Conservation (phyloP, 495 filamentous ascomycete species). For the Rusavskia elegans region DNA sequence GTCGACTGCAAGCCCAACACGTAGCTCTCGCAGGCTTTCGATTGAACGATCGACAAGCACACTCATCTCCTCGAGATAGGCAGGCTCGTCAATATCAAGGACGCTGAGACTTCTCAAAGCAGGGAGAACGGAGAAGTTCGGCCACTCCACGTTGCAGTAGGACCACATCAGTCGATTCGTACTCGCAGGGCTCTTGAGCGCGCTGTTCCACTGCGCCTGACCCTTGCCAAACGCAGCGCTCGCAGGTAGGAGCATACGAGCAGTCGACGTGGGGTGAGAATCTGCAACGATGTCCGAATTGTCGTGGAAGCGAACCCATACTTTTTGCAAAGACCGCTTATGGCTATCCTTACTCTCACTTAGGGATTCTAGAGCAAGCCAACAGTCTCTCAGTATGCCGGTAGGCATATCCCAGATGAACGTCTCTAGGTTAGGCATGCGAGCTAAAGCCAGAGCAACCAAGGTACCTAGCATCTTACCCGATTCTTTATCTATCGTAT, state of each 20-base stretch:
- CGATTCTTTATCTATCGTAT: conserved; percentile 73
- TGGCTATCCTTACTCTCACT: conserved; percentile 42
- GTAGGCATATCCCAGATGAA: conserved; percentile 98
- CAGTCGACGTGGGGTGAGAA: no score
- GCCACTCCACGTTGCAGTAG: conserved; percentile 54
- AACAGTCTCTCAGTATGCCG: conserved; percentile 74
- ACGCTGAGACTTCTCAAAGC: conserved; percentile 68
- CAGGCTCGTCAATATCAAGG: conserved; percentile 75
- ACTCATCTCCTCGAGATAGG: conserved; percentile 81
- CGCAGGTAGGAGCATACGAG: no score
- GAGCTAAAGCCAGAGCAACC: conserved; percentile 68
- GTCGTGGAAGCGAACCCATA: conserved; percentile 89
- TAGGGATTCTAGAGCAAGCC: conserved; percentile 65
- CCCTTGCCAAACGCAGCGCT: no score
- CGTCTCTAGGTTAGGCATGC: conserved; percentile 79
- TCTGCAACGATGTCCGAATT: conserved; percentile 25
- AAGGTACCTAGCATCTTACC: conserved; percentile 90
- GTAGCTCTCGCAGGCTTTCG: conserved; percentile 52
- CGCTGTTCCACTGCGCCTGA: background rate
- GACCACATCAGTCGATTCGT: conserved; percentile 14
- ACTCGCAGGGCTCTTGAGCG: background rate
- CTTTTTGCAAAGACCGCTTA: conserved; percentile 53
- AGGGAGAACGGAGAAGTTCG: conserved; percentile 72
- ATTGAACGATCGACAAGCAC: conserved; percentile 62
- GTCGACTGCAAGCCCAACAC: conserved; percentile 59